phyloP scores from a whole-genome alignment of 257 asterid genomes.

The Solanum gracilifrons region DNA sequence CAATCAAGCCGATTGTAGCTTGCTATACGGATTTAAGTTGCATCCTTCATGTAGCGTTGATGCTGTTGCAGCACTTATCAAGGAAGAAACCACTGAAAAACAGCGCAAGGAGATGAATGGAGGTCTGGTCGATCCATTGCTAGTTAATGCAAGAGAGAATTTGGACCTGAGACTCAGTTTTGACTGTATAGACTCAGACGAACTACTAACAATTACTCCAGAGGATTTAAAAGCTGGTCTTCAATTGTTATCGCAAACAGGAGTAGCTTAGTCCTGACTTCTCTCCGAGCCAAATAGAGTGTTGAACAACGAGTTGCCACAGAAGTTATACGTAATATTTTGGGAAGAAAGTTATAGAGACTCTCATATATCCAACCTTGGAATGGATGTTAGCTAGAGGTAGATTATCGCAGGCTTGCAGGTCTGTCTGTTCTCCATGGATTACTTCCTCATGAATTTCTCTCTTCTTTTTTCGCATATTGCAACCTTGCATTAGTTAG shows the following conservation, averaged over 20 bases:
- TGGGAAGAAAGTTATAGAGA: background rate
- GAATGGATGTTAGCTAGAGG: background rate
- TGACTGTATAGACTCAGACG: constrained; percentile 56
- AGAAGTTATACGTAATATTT: background rate
- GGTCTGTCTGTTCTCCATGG: background rate
- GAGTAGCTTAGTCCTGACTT: background rate
- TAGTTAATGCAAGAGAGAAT: constrained; percentile 70
- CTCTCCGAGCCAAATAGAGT: background rate
- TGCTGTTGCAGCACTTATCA: constrained; percentile 49
- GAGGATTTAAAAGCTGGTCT: constrained; percentile 76
- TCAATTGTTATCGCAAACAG: constrained; percentile 37
- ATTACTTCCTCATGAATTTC: background rate
- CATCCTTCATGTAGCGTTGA: constrained; percentile 50
- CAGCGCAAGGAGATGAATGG: constrained; percentile 93
- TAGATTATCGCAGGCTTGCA: background rate
- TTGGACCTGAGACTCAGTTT: constrained; percentile 69
- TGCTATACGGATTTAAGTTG: constrained; percentile 70
- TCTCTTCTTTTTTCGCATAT: background rate
- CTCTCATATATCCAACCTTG: background rate
- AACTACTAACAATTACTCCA: constrained; percentile 53
- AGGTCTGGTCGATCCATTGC: constrained; percentile 69
- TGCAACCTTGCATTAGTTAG: background rate
- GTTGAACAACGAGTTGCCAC: background rate
- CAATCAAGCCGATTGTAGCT: constrained; percentile 33
- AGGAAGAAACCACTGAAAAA: constrained; percentile 44